Conservation (phyloP, 2,329 filamentous ascomycete species). For the Elsinoe australis region DNA sequence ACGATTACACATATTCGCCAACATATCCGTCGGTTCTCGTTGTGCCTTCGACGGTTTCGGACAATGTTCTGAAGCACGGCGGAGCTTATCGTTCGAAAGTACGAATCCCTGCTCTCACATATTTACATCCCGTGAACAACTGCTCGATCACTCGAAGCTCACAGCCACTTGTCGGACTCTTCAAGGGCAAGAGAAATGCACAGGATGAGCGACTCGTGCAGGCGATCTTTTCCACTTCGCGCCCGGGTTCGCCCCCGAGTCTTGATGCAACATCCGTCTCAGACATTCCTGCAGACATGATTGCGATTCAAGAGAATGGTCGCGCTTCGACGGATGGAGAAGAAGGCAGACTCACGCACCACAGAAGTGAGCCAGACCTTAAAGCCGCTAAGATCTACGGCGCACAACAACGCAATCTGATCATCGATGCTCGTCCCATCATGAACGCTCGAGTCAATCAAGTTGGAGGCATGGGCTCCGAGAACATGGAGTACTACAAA, state of each 20-base stretch:
- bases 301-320: slow-evolving; percentile 2
- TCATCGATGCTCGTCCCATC: slow-evolving; percentile 88
- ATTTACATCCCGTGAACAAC: slow-evolving; percentile 94
- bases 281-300: slow-evolving; percentile 13
- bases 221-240: slow-evolving; percentile 76
- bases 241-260: slow-evolving; percentile 17
- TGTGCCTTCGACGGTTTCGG: slow-evolving; percentile 85
- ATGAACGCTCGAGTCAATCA: slow-evolving; percentile 95
- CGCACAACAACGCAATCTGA: slow-evolving; percentile 86
- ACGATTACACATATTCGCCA: slow-evolving; percentile 82
- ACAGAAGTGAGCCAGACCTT: slow-evolving; percentile 15
- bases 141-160: slow-evolving; percentile 94
- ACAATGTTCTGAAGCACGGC: slow-evolving; percentile 92
- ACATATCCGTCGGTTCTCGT: slow-evolving; percentile 83
- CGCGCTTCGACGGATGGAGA: background rate
- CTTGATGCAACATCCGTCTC: slow-evolving; percentile 17
- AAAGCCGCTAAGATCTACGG: slow-evolving; percentile 56
- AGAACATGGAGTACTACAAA: slow-evolving; percentile 96
- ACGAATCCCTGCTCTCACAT: slow-evolving; percentile 82
- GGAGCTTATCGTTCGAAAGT: slow-evolving; percentile 79
- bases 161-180: slow-evolving; percentile 80
- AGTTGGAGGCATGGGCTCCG: slow-evolving; percentile 82
- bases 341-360: slow-evolving; percentile 5
- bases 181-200: slow-evolving; percentile 72
- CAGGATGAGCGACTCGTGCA: slow-evolving; percentile 92